Conservation (phyloP, 2,329 filamentous ascomycete species). For the Fusarium albidum region DNA sequence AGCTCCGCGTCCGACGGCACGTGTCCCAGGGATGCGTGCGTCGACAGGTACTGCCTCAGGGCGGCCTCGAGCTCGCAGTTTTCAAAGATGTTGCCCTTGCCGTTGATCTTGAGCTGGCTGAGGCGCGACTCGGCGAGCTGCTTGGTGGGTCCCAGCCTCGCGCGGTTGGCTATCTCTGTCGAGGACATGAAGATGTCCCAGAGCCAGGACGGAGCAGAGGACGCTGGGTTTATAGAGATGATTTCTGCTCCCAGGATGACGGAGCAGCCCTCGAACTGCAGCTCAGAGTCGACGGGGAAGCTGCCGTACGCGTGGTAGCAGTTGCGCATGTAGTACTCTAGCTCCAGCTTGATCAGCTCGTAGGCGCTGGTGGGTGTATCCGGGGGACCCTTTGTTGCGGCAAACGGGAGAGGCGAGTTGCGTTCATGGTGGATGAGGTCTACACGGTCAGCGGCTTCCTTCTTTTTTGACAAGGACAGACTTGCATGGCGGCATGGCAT, state of each 20-base stretch:
- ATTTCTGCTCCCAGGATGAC: conserved; percentile 26
- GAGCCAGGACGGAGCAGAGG: conserved; percentile 21
- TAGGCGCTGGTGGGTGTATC: conserved; percentile 34
- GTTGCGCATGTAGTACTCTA: conserved; percentile 31
- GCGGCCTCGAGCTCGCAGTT: conserved; percentile 30
- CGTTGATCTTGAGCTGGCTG: conserved; percentile 29
- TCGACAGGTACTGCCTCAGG: conserved; percentile 21
- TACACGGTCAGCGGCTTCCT: not conserved
- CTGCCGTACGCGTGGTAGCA: conserved; percentile 10
- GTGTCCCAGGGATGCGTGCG: conserved; percentile 19
- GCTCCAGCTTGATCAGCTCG: conserved; percentile 28
- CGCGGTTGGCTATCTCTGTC: conserved; percentile 25
- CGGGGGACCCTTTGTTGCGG: conserved; percentile 29
- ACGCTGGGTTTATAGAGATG: conserved; percentile 21
- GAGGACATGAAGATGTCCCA: conserved; percentile 34
- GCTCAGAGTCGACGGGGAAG: conserved; percentile 18
- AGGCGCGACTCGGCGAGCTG: conserved; percentile 22
- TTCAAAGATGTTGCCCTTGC: conserved; percentile 32
- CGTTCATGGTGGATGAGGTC: conserved; percentile 36
- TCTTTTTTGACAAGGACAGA: accelerated
- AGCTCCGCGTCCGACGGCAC: conserved; percentile 25
- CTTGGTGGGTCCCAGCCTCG: conserved; percentile 19
- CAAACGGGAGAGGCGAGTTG: conserved; percentile 28
- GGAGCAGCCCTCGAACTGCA: conserved; percentile 31
- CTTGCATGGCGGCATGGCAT: conserved; percentile 52